phyloP scores from a whole-genome alignment of 208 protist species.

The Acanthamoeba sp. region DNA sequence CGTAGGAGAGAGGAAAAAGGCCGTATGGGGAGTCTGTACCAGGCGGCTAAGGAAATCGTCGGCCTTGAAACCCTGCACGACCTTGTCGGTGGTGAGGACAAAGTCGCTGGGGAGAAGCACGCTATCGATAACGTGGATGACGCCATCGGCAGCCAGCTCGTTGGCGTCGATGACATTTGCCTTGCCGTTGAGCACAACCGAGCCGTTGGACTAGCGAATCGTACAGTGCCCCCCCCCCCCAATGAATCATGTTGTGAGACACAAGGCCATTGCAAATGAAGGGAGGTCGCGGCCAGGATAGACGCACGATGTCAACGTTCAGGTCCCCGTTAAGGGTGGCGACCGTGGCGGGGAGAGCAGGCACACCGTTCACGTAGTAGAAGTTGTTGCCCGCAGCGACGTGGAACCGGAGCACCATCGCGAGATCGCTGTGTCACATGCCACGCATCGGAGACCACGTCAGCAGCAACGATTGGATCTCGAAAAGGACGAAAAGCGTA shows the following conservation, averaged over 20 bases:
- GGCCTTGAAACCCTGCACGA: constrained; percentile 29
- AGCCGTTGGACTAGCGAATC: background rate
- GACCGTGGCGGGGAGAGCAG: background rate
- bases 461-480: too few relatives aligned
- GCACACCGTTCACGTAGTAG: background rate
- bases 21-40: too few relatives aligned
- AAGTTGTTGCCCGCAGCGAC: background rate
- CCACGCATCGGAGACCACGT: too few relatives aligned
- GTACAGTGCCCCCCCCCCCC: too few relatives aligned
- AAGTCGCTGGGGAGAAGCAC: constrained; percentile 38
- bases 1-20: too few relatives aligned
- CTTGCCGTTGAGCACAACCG: background rate
- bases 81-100: background rate
- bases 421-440: constrained; percentile 32
- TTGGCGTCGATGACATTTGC: background rate
- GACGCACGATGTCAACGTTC: background rate
- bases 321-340: background rate
- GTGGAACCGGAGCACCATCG: background rate
- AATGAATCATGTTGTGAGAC: too few relatives aligned
- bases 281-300: too few relatives aligned
- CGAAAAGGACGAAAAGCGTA: too few relatives aligned
- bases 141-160: constrained; percentile 28
- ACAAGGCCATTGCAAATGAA: too few relatives aligned
- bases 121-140: constrained; percentile 31
- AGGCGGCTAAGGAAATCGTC: background rate